Base-by-base conservation (phyloP, 768 basidiomycete species). In the Epithele typhae region DNA sequence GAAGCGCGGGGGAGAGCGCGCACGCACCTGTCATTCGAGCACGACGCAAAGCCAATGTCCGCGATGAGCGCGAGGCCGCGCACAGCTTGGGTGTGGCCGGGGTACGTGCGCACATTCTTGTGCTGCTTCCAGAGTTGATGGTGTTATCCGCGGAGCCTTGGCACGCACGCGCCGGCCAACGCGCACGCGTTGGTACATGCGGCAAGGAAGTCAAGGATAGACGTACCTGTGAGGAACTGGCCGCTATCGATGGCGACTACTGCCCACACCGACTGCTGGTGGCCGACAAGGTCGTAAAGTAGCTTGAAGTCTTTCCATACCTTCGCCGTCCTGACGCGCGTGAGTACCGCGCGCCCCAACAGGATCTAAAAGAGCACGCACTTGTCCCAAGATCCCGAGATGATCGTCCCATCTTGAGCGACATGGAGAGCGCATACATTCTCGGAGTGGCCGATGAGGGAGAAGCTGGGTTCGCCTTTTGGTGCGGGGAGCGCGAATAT, bases 351-450 rank as follows among this genome's bases (percentile, higher is more conserved):
- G 27, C 27, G 27, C 14, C 27, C 27, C 11, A 11, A 17, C 14
- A n/a, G 39, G 2, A 21, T n/a, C 12, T 19, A 10, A 27, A 17
- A 37, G 34, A 41, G 14, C 10, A 67, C 79, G 66, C 58, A 95
- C 95, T 78, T 87, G 69, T 98, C 96, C 96, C 96, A 99, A 35
- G 92, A 95, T 17, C 96, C 96, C 7, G 91, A 94, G 47, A 96
- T 81, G 50, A 98, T 84, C 40, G 78, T 73, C 14, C 91, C 90
- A 39, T 75, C 74, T 8, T 77, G 66, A 9, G 79, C 78, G 4
- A 82, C 78, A 59, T 90, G 76, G 46, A 99, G 71, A 18, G 89
- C 77, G 64, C 94, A 98, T 27, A 98, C 79, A 61, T 98, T 98
- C 38, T 85, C 83, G 11, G 81, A 78, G 64, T 99, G 96, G 19